Percentiles rank a stretch among this genome's conserved stretches.
phyloP scores from a whole-genome alignment of 441 rosid species.

The Francoa sonchifolia region DNA sequence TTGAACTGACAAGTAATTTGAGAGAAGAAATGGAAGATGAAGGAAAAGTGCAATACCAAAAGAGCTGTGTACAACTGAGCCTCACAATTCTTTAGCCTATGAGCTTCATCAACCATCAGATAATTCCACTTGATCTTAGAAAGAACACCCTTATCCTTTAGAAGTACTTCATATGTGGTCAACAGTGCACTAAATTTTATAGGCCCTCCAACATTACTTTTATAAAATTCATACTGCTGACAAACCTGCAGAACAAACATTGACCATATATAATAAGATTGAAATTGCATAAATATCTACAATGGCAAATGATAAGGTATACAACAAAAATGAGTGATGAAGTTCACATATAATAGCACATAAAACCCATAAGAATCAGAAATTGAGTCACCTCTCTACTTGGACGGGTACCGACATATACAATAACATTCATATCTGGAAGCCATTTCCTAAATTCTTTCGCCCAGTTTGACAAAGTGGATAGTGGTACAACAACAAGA shows the following conservation, averaged over 20 bases:
- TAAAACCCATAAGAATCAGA: too few relatives aligned
- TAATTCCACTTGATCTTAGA: conserved; percentile 97
- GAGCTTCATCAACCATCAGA: conserved; percentile 99
- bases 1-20: conserved; percentile 1
- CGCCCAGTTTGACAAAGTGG: conserved; percentile 98
- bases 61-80: conserved; percentile 97
- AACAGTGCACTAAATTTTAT: conserved; percentile 80
- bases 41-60: conserved; percentile 35
- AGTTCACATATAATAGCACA: too few relatives aligned
- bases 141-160: conserved; percentile 88
- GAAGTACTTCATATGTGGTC: conserved; percentile 97
- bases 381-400: conserved; percentile 96
- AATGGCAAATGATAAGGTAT: too few relatives aligned
- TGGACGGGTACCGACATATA: conserved; percentile 96
- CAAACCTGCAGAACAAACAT: conserved; percentile 53
- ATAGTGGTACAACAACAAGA: conserved; percentile 96
- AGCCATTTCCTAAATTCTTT: conserved; percentile 99
- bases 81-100: conserved; percentile 95
- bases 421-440: conserved; percentile 82
- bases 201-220: conserved; percentile 72
- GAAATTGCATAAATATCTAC: too few relatives aligned
- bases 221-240: conserved; percentile 89
- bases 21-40: neutral
- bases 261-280: too few relatives aligned
- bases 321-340: too few relatives aligned